Percentiles rank a stretch among this genome's conserved stretches.
These are phyloP conservation scores for Pseudofabraea citricarpa DNA, from an alignment of 2,329 filamentous ascomycete genomes.

Conservation along the genomic window DNA sequence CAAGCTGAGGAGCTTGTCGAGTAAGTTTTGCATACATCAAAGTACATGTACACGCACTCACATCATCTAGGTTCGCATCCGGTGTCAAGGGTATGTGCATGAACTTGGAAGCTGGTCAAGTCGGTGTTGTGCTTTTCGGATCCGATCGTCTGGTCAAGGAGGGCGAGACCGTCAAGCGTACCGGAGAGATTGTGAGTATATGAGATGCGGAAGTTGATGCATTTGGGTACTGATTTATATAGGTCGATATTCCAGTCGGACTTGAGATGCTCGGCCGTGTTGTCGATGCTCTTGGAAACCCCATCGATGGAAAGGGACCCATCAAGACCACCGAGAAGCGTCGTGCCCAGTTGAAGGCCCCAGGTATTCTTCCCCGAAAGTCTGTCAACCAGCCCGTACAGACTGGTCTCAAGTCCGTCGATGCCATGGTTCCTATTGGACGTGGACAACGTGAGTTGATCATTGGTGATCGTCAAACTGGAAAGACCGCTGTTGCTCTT, in stretches of 20 bases:
- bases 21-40: constrained; percentile 54
- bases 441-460: constrained; percentile 99
- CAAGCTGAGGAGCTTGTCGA: constrained; percentile 99
- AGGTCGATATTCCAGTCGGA: constrained; percentile 97
- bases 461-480: constrained; percentile 99
- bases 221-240: constrained; percentile 14
- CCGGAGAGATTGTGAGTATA: constrained; percentile 88
- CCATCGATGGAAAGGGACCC: constrained; percentile 98
- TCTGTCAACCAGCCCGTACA: constrained; percentile 99
- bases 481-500: constrained; percentile 97
- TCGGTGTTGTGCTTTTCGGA: constrained; percentile 99
- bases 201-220: background rate
- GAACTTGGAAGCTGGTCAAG: constrained; percentile 99
- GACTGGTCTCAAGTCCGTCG: constrained; percentile 98
- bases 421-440: constrained; percentile 99
- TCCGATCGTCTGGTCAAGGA: constrained; percentile 99
- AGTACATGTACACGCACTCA: constrained; percentile 21
- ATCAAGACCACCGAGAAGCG: constrained; percentile 86
- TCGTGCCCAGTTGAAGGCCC: constrained; percentile 98
- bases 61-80: constrained; percentile 76
- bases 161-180: constrained; percentile 99
- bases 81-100: constrained; percentile 99
- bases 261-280: constrained; percentile 93
- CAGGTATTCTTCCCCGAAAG: constrained; percentile 92
- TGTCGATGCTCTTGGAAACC: constrained; percentile 96